phyloP scores from a whole-genome alignment of 1,284 basidiomycete species.

The Sanghuangporus sanghuang region DNA sequence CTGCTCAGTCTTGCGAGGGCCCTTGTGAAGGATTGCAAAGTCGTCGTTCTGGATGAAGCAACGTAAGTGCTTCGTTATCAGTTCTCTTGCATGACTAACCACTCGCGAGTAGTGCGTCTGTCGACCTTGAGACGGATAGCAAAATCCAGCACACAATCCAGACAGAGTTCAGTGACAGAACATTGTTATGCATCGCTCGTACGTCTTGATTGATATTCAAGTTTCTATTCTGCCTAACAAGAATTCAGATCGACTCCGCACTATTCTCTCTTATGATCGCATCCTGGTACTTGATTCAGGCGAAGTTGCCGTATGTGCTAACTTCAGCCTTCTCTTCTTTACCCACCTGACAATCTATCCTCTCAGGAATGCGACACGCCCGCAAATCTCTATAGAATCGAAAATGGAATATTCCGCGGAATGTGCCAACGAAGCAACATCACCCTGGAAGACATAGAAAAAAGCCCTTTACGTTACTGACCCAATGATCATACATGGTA shows the following conservation, averaged over 20 bases:
- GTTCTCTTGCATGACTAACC: not conserved
- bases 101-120: conserved; percentile 39
- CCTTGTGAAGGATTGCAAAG: conserved; percentile 50
- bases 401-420: conserved; percentile 55
- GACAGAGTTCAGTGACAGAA: conserved; percentile 58
- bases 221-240: not conserved
- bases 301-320: conserved; percentile 46
- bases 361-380: conserved; percentile 68
- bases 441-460: conserved; percentile 44
- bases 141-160: conserved; percentile 71
- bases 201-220: conserved; percentile 20
- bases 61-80: conserved; percentile 30
- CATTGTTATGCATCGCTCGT: conserved; percentile 62
- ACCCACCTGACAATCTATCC: not conserved
- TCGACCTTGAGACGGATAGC: conserved; percentile 67
- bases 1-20: conserved; percentile 70
- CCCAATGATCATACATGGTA: not conserved
- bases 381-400: conserved; percentile 46
- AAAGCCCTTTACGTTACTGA: conserved; percentile 10
- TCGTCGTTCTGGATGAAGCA: conserved; percentile 63
- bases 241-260: conserved; percentile 59
- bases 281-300: conserved; percentile 74
- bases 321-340: not conserved
- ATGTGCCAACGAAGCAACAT: conserved; percentile 65
- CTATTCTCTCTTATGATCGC: conserved; percentile 77